Base-by-base conservation (phyloP, 257 asterid species). In the Penstemon barbatus region DNA sequence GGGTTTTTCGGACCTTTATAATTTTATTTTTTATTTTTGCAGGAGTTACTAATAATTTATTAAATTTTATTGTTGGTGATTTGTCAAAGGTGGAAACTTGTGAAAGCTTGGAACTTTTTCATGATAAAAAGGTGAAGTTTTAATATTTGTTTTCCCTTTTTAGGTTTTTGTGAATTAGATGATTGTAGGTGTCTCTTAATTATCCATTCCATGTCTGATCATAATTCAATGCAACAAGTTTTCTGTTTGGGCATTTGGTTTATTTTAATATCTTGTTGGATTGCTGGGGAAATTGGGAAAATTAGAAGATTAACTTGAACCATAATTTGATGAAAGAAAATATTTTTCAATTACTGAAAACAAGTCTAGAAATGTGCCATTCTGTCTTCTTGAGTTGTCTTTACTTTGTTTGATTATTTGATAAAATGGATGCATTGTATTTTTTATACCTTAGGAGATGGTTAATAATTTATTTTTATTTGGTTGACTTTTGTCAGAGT, bases 101-200 rank as follows among this genome's bases (percentile, higher is more conserved):
- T 57, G 76, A 65, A 79, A 77, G 45, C 71, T 71, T 65, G 77
- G 73, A 71, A 54, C 64, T 53, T 79, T 81, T 83, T 81, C 84
- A 82, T 82, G 87, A 57, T 83, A 71, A 75, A 81, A 77, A 78
- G 86, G 89, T 80, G 51, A 11, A 68, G 2, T 53, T 69, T 72
- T 46, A n/a, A 13, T 51, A 69, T 68, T 1, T n/a, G 63, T 49
- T 61, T 42, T 63, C 3, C 19, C 15, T 58, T 66, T 55, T 62
- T 40, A 52, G 54, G 40, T 5, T n/a, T 53, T 63, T 75, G 13
- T 19, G 7, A 25, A 65, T 42, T 59, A 54, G 61, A 66, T 66
- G 71, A 66, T 63, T 63, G 58, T 56, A 59, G 71, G 52, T 67
- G 69, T 71, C 66, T 71, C 58, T 56, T 65, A 77, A 66, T 62